Percentiles rank a stretch among this genome's conserved stretches.
Conservation (phyloP, 805 yeast genomes). For the Pichia membranifaciens region DNA sequence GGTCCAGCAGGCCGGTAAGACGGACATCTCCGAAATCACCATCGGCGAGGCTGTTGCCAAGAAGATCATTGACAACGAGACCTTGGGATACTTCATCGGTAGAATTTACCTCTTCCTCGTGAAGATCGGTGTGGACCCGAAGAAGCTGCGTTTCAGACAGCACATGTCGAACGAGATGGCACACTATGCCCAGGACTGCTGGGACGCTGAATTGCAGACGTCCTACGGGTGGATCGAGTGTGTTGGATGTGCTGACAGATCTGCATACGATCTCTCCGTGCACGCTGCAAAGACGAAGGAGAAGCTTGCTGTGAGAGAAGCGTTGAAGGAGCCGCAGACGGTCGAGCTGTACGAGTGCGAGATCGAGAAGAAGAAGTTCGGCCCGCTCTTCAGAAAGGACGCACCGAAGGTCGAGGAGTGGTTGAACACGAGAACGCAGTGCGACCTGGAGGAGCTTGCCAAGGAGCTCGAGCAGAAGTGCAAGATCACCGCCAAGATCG, state of each 20-base stretch:
- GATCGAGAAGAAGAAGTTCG: constrained; percentile 90
- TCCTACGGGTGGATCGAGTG: constrained; percentile 99
- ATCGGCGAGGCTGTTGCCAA: constrained; percentile 86
- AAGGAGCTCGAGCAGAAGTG: constrained; percentile 58
- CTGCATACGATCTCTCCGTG: constrained; percentile 94
- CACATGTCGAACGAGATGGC: constrained; percentile 99
- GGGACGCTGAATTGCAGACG: constrained; percentile 97
- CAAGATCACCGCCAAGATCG: constrained; percentile 59
- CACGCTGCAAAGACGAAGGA: constrained; percentile 94
- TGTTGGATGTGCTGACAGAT: constrained; percentile 99
- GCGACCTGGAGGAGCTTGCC: constrained; percentile 73
- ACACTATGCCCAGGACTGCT: constrained; percentile 98
- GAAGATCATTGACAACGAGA: constrained; percentile 92
- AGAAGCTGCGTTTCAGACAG: constrained; percentile 90
- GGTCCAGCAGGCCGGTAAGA: constrained; percentile 81
- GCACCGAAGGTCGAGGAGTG: constrained; percentile 87
- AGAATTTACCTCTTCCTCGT: constrained; percentile 80
- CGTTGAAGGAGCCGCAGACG: constrained; percentile 74
- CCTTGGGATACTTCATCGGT: constrained; percentile 94
- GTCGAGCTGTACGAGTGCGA: constrained; percentile 82
- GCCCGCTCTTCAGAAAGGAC: constrained; percentile 95
- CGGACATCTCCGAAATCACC: constrained; percentile 55
- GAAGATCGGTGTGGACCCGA: constrained; percentile 85
- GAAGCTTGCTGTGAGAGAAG: constrained; percentile 89
- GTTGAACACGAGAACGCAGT: constrained; percentile 71